These are phyloP conservation scores for Rhododendron mucronatum DNA, from an alignment of 148 eudicot genomes.

Conservation along the genomic window DNA sequence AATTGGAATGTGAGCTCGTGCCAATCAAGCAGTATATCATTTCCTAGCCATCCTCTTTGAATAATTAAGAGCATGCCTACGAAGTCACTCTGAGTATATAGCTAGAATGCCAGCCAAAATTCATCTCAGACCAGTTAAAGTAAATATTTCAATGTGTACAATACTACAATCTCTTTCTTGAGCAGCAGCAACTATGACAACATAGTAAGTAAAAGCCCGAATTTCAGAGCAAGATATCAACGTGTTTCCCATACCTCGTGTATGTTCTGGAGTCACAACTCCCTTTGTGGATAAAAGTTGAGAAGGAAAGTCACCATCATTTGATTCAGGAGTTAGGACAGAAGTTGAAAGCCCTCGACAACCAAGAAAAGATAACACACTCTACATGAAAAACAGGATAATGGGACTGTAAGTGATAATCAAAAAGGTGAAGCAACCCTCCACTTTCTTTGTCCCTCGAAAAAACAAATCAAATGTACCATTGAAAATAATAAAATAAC, in stretches of 20 bases:
- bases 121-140: background rate
- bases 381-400: constrained; percentile 18
- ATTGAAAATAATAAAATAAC: background rate
- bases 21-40: background rate
- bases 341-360: constrained; percentile 55
- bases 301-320: constrained; percentile 59
- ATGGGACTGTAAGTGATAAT: background rate
- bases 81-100: background rate
- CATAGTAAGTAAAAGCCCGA: background rate
- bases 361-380: constrained; percentile 23
- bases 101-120: background rate
- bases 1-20: background rate
- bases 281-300: constrained; percentile 46
- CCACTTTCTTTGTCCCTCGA: background rate
- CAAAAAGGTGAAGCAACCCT: background rate
- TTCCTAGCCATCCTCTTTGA: background rate
- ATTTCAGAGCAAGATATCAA: background rate
- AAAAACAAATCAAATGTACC: background rate
- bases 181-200: background rate
- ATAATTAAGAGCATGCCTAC: background rate
- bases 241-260: constrained; percentile 44
- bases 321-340: constrained; percentile 55
- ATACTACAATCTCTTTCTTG: background rate
- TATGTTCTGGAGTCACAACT: constrained; percentile 44
- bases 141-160: background rate